Evolutionary conservation across 768 basidiomycete genomes (phyloP).

Genomic region (Tylopilus intermedius): DNA sequence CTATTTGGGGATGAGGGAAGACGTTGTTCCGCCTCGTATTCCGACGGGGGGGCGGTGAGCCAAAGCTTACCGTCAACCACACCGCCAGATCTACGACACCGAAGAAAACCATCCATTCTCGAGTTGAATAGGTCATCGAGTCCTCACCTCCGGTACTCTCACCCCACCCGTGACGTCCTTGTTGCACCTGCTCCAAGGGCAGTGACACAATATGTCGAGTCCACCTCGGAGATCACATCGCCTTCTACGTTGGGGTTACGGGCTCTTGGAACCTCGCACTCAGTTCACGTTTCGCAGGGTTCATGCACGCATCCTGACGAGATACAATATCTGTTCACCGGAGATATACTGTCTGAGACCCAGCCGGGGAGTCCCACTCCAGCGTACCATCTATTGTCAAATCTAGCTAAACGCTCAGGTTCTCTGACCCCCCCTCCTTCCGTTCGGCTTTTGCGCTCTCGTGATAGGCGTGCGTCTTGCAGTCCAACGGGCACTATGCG

Average conservation of each 20-base stretch:
- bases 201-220: constrained; percentile 67
- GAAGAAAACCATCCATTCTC: constrained; percentile 45
- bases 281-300: constrained; percentile 9
- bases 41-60: constrained; percentile 32
- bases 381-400: constrained; percentile 60
- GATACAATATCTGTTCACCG: background rate
- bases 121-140: constrained; percentile 30
- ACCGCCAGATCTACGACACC: constrained; percentile 29
- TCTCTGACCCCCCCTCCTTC: constrained; percentile 26
- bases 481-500: constrained; percentile 29
- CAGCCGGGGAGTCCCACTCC: constrained; percentile 44
- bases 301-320: constrained; percentile 1
- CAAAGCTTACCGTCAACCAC: constrained; percentile 42
- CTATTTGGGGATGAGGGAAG: constrained; percentile 38
- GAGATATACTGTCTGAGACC: constrained; percentile 32
- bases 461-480: constrained; percentile 31
- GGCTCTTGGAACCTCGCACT: constrained; percentile 29
- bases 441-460: constrained; percentile 30
- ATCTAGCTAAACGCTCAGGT: constrained; percentile 41
- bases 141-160: constrained; percentile 46
- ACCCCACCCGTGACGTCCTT: constrained; percentile 48
- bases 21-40: constrained; percentile 1
- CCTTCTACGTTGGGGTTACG: constrained; percentile 72
- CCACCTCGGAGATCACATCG: constrained; percentile 50
- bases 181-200: constrained; percentile 70